Base-by-base conservation (phyloP, 176 grass and related monocot species). In the Phoenix dactylifera region DNA sequence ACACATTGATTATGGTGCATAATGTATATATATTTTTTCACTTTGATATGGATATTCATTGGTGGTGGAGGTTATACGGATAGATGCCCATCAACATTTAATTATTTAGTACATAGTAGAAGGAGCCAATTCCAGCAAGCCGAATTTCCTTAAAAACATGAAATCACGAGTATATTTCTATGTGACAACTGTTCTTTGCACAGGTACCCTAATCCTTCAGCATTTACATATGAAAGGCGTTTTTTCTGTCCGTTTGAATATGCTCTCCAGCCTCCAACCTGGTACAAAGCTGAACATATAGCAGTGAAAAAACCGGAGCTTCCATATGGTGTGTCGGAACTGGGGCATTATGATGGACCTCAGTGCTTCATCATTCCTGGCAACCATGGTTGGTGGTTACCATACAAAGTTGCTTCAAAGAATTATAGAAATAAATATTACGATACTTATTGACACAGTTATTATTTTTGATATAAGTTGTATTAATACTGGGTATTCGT, bases 311-410 rank as follows among this genome's bases (percentile, higher is more conserved):
- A 98, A 59, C 93, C 93, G 60, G 93, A 98, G 70, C 87, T 98
- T 71, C 93, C 88, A 7, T 78, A 81, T 74, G 82, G 87, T 51
- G 87, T 98, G 58, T 98, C 81, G 5, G 79, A 92, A 50, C 55
- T 92, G 26, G 83, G 52, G 51, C 20, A 66, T 65, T 98, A 98
- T 70, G 71, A 24, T 15, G 93, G 93, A 24, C 93, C 93, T 59
- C 84, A 98, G 63, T 92, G 93, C 72, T 98, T 98, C 51, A 62
- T 98, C 56, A 98, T 98, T 64, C 93, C 93, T 67, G 93, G 88
- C 85, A 98, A 98, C 72, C 88, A 98, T 81, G 93, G 87, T 89
- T 52, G 63, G 73, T 70, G 55, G 51, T 54, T 72, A 49, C 59
- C 1, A 44, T 44, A 44, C 2, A 3, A 44, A 44, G 35, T 52